Base-by-base conservation (phyloP, 2,329 filamentous ascomycete genomes). In the Venturia effusa region DNA sequence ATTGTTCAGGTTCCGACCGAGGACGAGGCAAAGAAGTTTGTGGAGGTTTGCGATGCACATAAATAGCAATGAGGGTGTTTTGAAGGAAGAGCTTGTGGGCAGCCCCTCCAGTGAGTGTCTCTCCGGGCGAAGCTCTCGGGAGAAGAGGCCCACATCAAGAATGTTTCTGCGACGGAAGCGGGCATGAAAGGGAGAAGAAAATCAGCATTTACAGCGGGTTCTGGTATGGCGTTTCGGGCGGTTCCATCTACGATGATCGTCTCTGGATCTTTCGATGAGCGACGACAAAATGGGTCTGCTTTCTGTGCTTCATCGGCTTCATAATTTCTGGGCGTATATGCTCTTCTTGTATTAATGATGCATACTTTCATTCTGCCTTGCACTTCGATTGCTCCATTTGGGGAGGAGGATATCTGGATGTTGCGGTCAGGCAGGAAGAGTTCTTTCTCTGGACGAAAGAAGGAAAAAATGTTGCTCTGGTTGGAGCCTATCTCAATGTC, bases 41-140 rank as follows among this genome's bases (percentile, higher is more conserved):
- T 62, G 60, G 40, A 62, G 24, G 60, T 37, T 7, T 62, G 60
- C 41, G 43, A 62, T 41, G 60, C 39, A 10, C 40, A 62, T 48
- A 48, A 48, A 19, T 34, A 41, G 27, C 40, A 62, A 24, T 62
- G 34, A 61, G 30, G 11, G 45, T 24, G 45, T 22, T 48, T 48
- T 10, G 5, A 10, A 13, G 11, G 22, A 7, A 48, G 22, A 27
- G 27, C 4, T 8, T 48, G 8, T 27, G 4, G 45, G 15, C 22
- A 48, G 22, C 4, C 22, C 22, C 15, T 48, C 7, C 45, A 48
- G n/a, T 13, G 22, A 27, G 22, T 22, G 45, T 24, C 22, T 11
- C 5, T 13, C 13, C 45, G 15, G 2, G 45, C 22, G 22, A 51
- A 39, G 37, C 8, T 39, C 15, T 39, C 8, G 37, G 15, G 37